These are phyloP conservation scores for Elsinoe australis DNA, from an alignment of 2,329 filamentous ascomycete species.

Conservation along the genomic window DNA sequence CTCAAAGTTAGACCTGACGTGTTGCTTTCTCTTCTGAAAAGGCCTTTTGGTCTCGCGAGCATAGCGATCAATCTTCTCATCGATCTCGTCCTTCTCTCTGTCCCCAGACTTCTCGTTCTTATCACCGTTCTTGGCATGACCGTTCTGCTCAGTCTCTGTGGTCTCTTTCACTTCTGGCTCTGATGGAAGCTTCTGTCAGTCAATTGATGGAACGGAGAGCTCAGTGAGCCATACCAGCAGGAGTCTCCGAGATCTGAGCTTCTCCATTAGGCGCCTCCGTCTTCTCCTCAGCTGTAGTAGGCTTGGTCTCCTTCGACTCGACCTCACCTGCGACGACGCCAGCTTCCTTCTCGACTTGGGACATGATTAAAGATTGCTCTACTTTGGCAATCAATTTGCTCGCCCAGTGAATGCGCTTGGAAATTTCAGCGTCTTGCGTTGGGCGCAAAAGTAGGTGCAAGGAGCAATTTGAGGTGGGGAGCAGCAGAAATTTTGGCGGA, in stretches of 20 bases:
- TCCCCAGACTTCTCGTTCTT: constrained; percentile 21
- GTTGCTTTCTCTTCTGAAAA: constrained; percentile 15
- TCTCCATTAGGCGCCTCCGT: background rate
- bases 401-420: too few species aligned
- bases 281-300: background rate
- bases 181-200: constrained; percentile 15
- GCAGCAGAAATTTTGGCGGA: constrained; percentile 10
- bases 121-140: constrained; percentile 19
- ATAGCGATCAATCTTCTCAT: constrained; percentile 20
- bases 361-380: constrained; percentile 15
- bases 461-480: background rate
- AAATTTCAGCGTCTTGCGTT: too few species aligned
- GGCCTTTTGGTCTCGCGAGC: constrained; percentile 18
- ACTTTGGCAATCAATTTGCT: background rate
- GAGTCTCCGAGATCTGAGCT: constrained; percentile 11
- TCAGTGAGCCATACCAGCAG: constrained; percentile 21
- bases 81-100: constrained; percentile 21
- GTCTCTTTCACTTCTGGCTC: constrained; percentile 19
- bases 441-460: too few species aligned
- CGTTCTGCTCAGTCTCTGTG: constrained; percentile 19
- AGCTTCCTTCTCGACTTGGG: constrained; percentile 19
- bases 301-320: constrained; percentile 10
- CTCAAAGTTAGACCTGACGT: constrained; percentile 27
- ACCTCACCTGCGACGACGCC: constrained; percentile 18
- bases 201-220: constrained; percentile 11